These are phyloP conservation scores for Tuctoria greenei DNA, from an alignment of 176 grass and related monocot species.

Conservation along the genomic window DNA sequence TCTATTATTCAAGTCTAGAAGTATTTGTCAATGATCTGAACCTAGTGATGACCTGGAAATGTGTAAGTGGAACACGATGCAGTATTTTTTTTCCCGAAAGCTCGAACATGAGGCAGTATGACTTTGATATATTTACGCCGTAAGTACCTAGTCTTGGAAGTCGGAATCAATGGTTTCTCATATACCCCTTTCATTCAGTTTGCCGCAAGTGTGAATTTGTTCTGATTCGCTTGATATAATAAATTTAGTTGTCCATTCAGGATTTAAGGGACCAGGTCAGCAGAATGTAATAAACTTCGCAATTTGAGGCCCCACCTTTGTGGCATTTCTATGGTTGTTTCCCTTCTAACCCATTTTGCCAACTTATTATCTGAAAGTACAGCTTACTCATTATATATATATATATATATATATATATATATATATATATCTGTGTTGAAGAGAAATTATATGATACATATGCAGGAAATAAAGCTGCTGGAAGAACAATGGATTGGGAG, in stretches of 20 bases:
- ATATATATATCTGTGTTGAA: conserved; percentile 3
- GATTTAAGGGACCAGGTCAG: background rate
- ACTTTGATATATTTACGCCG: background rate
- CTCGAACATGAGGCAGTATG: too few relatives aligned
- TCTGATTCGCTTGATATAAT: background rate
- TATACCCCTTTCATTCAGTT: background rate
- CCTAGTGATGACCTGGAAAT: background rate
- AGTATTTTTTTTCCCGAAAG: too few relatives aligned
- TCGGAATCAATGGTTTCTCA: background rate
- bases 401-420: too few relatives aligned
- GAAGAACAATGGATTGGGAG: conserved; percentile 80
- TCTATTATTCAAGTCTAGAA: background rate
- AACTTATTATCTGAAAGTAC: conserved; percentile 10
- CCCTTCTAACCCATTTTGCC: background rate
- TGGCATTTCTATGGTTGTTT: conserved; percentile 17
- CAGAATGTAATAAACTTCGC: background rate
- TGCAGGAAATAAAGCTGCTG: conserved; percentile 63
- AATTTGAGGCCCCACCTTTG: background rate
- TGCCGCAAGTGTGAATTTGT: background rate
- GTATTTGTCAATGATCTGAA: background rate
- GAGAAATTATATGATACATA: conserved; percentile 7
- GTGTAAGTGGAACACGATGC: background rate
- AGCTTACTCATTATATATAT: background rate
- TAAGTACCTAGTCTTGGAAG: background rate
- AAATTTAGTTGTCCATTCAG: background rate